Base-by-base conservation (phyloP, 140 eudicot genomes). In the Stevia rebaudiana region DNA sequence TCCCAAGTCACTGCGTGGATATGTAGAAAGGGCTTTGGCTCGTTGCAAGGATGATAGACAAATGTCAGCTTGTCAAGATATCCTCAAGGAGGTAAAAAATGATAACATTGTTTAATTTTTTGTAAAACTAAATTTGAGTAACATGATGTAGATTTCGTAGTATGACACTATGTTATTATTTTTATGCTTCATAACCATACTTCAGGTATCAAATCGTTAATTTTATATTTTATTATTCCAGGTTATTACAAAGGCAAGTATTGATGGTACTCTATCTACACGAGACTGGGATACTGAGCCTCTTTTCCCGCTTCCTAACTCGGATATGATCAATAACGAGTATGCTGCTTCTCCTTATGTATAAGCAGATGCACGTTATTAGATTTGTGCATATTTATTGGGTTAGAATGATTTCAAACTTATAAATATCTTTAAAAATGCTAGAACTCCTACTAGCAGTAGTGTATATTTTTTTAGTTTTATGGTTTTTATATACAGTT, bases 231-330 rank as follows among this genome's bases (percentile, higher is more conserved):
- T 5, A 22, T 64, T 28, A 47, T 68, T 73, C 25, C 68, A 91
- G 98, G 79, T 91, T 44, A 91, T 88, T 64, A 91, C 92, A 10
- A 88, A 88, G 77, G 95, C 96, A 51, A 92, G 92, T 67, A 84
- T 73, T 74, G 96, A 92, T 61, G 89, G 95, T 22, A 84, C 95
- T 25, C 95, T 92, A 37, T 51, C 80, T 65, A 80, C 92, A 11
- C 92, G 82, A 73, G 84, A 92, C 51, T 92, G 98, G 98, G 98
- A 92, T 74, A 88, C 76, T 0, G 98, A 92, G 72, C 98, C 98
- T 61, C 95, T 92, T 55, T 92, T 92, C 67, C 84, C 85, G 0
- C 61, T 92, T 51, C 95, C 98, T 13, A 70, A 71, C 61, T 44
- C 74, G 0, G 79, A 80, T 68, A 21, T 72, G 19, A 75, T 61